Base-by-base conservation (phyloP, 1,284 basidiomycete species). In the Ceratobasidium sp. region DNA sequence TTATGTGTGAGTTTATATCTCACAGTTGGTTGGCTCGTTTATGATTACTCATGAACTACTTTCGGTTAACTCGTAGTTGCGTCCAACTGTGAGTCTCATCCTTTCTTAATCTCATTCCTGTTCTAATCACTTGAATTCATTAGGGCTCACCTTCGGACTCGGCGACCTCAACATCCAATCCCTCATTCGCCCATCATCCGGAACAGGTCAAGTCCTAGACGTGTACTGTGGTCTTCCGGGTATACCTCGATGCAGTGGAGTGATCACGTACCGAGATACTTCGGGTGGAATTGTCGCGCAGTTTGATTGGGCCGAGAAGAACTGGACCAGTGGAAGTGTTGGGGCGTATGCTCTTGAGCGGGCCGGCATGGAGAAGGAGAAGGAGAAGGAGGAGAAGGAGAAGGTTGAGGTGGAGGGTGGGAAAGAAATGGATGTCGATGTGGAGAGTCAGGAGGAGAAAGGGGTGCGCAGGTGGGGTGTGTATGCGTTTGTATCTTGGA, bases 301-400 rank as follows among this genome's bases (percentile, higher is more conserved):
- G 15, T 74, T 74, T 59, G 59, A 74, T 33, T 74, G 70, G 70
- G 70, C 40, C 5, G 70, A 74, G 20, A 48, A 44, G 54, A 74
- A 74, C 59, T 74, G 70, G 70, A 74, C 70, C 20, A 62, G 42
- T 52, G 70, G 70, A 10, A 62, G 15, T 17, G 64, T 74, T 20
- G 70, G 70, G 12, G 48, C 46, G 20, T 74, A 62, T 33, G 70
- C 70, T 2, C 61, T 73, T 28, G 70, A 73, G 33, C 33, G 33
- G 33, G n/a, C n/a, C 17, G 62, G 42, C 3, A 4, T 71, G 3
- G 10, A 56, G 20, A n/a, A 7, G 5, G 54, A 56, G 20, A n/a
- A n/a, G n/a, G n/a, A n/a, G n/a, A n/a, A n/a, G n/a, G n/a, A n/a
- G 54, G 20, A 56, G 5, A 20, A 13, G 17, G 6, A 33, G 33